Evolutionary conservation across 768 basidiomycete genomes (phyloP).

Genomic region (Termitomyces sp.): DNA sequence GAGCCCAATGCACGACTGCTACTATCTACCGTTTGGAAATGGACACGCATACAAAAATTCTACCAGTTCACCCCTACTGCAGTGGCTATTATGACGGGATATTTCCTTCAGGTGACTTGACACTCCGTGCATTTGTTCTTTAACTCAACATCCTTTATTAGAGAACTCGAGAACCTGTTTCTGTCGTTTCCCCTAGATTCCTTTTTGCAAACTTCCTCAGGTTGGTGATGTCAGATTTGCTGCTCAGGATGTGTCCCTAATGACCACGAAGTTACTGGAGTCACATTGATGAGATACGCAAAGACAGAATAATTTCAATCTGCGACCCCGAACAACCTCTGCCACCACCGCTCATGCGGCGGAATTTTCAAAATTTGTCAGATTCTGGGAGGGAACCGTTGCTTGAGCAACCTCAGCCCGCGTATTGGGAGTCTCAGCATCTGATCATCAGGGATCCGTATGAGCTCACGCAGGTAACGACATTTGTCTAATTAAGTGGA

Average conservation of each 20-base stretch:
- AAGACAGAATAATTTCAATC: background rate
- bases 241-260: background rate
- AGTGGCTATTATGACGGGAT: conserved; percentile 11
- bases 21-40: conserved; percentile 3
- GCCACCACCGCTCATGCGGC: background rate
- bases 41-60: background rate
- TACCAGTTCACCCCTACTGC: conserved; percentile 2
- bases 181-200: background rate
- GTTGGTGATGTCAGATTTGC: background rate
- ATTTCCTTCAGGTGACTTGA: conserved; percentile 9
- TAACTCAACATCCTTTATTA: background rate
- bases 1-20: background rate
- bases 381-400: background rate
- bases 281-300: background rate
- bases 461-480: conserved; percentile 8
- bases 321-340: background rate
- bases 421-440: conserved; percentile 10
- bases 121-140: background rate
- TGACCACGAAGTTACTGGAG: background rate
- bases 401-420: background rate
- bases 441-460: conserved; percentile 21
- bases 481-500: background rate
- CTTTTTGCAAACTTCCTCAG: background rate
- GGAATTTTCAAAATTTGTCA: background rate
- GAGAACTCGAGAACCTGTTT: background rate